Base-by-base conservation (phyloP, 306 rosid genomes). In the Phaseolus lunatus region DNA sequence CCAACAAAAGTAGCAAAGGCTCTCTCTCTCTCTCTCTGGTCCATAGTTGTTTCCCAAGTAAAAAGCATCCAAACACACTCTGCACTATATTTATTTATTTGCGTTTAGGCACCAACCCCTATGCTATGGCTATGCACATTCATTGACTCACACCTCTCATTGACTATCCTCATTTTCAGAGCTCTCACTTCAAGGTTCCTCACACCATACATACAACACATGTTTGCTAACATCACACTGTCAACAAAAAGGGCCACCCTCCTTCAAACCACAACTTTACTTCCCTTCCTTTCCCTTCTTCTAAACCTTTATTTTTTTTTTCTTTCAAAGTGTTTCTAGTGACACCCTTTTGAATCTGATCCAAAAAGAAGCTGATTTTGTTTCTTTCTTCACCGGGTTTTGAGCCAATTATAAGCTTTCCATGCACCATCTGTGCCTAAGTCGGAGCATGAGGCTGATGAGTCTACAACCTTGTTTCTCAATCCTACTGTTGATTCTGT, bases 91-190 rank as follows among this genome's bases (percentile, higher is more conserved):
- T 79, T 76, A 63, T 81, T 79, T 76, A 83, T 76, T 87, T 78
- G 48, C 85, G 24, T 76, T 43, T 73, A 44, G 82, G 87, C 94
- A 84, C 85, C 85, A 78, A 75, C 50, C 78, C 87, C 91, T 56
- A 87, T 39, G 44, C 44, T 39, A 39, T 37, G 43, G 35, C 44
- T 9, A 39, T 80, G 88, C 87, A 80, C 71, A 77, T 79, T 87
- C 86, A 86, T 83, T 47, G 6, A 45, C 50, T 37, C 43, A 7
- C 14, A 45, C 7, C 50, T 45, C 18, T 48, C 12, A 73, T 80
- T 84, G 83, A 84, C 86, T 37, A 49, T 77, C 78, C 81, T 80
- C 82, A 82, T 80, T 87, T 87, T 87, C 87, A 84, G 88, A 87
- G 87, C 91, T 85, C 91, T 77, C 49, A 70, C 83, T 72, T 76